Conservation (phyloP, 2,329 filamentous ascomycete species). For the Fusarium keratoplasticum region DNA sequence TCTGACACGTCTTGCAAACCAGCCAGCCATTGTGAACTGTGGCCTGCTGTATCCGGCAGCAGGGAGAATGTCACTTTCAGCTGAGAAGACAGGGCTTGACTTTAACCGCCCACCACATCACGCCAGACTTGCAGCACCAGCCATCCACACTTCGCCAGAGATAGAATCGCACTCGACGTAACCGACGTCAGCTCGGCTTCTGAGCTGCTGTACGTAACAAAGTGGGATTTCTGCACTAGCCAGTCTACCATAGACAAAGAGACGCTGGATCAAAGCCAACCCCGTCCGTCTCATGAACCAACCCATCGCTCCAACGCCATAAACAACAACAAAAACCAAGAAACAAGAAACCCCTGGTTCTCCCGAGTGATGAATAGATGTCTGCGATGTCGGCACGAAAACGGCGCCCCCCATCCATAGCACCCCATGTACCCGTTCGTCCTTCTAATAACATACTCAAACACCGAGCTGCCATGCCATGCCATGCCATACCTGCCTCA, state of each 20-base stretch:
- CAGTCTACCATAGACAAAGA: conserved; percentile 15
- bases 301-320: conserved; percentile 22
- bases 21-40: not conserved
- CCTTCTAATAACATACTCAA: conserved; percentile 16
- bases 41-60: not conserved
- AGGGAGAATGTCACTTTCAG: not conserved
- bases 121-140: not conserved
- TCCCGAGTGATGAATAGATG: not conserved
- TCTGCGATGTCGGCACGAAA: not conserved
- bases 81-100: not conserved
- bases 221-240: conserved; percentile 15
- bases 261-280: conserved; percentile 4
- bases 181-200: not conserved
- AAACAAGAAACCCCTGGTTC: not conserved
- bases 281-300: conserved; percentile 15
- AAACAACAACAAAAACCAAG: conserved; percentile 4
- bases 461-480: not conserved
- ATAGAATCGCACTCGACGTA: not conserved
- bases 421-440: not conserved
- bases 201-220: not conserved
- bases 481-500: not conserved
- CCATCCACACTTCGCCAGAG: not conserved
- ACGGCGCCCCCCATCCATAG: not conserved
- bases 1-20: not conserved
- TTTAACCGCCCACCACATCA: not conserved